A percentile compares a stretch with the other conserved stretches of the same genome.
Conservation (phyloP, 2,329 filamentous ascomycete genomes). For the Lasiodiplodia theobromae region DNA sequence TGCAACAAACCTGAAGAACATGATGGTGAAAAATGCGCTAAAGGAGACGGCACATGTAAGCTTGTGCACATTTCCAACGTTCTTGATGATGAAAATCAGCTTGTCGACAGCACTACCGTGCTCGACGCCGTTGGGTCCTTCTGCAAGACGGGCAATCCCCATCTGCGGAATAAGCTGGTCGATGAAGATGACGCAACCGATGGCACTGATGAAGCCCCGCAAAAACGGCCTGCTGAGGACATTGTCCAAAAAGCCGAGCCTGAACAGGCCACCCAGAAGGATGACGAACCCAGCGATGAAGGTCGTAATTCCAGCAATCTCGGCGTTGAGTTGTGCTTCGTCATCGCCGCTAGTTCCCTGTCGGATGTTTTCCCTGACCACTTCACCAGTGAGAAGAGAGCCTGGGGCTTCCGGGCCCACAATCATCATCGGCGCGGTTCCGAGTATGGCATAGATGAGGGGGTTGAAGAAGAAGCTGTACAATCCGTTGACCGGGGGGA, state of each 20-base stretch:
- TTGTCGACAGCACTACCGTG: constrained; percentile 91
- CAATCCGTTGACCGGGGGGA: constrained; percentile 90
- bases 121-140: constrained; percentile 66
- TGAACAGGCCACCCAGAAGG: constrained; percentile 81
- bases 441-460: constrained; percentile 86
- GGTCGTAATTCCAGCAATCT: constrained; percentile 86
- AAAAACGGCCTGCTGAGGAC: constrained; percentile 92
- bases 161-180: constrained; percentile 93
- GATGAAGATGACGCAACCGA: constrained; percentile 94
- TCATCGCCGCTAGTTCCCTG: constrained; percentile 69
- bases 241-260: constrained; percentile 91
- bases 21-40: constrained; percentile 84
- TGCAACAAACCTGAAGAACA: constrained; percentile 75
- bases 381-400: constrained; percentile 85
- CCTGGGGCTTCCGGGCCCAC: constrained; percentile 95
- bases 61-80: constrained; percentile 71
- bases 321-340: constrained; percentile 75
- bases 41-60: constrained; percentile 80
- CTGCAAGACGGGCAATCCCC: constrained; percentile 73
- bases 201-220: constrained; percentile 94
- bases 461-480: constrained; percentile 96
- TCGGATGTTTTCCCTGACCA: constrained; percentile 80
- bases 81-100: constrained; percentile 76
- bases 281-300: constrained; percentile 89
- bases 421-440: constrained; percentile 90